These are phyloP conservation scores for Solanum neorickii DNA, from an alignment of 257 asterid species.

Conservation along the genomic window DNA sequence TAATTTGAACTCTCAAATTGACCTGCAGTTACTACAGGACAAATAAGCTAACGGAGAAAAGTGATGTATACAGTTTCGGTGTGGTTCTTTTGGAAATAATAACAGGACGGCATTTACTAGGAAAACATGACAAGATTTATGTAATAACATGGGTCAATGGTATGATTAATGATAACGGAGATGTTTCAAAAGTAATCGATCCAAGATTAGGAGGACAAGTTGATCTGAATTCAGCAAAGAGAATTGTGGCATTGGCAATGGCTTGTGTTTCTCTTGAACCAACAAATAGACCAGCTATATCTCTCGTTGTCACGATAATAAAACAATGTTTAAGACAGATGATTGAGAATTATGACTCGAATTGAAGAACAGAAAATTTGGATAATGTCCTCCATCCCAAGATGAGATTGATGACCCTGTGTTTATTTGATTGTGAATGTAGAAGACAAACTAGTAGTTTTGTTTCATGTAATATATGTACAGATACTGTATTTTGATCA, in stretches of 20 bases:
- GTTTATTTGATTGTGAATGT: not conserved
- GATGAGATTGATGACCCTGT: not conserved
- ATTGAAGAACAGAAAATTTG: not conserved
- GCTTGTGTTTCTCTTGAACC: constrained; percentile 16
- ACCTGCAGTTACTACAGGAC: not conserved
- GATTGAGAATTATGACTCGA: not conserved
- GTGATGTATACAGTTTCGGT: constrained; percentile 26
- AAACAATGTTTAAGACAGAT: constrained; percentile 6
- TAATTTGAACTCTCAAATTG: not conserved
- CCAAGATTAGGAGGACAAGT: constrained; percentile 11
- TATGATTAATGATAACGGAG: constrained; percentile 2
- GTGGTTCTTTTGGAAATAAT: constrained; percentile 7
- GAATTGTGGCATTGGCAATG: constrained; percentile 27
- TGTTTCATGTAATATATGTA: not conserved
- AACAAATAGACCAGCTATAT: constrained; percentile 22
- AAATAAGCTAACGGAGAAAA: constrained; percentile 12
- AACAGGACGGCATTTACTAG: constrained; percentile 2
- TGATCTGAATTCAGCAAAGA: constrained; percentile 4
- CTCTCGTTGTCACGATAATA: constrained; percentile 14
- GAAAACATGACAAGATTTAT: not conserved
- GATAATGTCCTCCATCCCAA: not conserved
- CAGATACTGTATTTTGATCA: not conserved
- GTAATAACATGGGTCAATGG: constrained; percentile 12
- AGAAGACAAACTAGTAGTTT: not conserved
- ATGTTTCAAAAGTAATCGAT: constrained; percentile 16